phyloP scores from a whole-genome alignment of 2,329 filamentous ascomycete genomes.

The Alternaria ethzedia region DNA sequence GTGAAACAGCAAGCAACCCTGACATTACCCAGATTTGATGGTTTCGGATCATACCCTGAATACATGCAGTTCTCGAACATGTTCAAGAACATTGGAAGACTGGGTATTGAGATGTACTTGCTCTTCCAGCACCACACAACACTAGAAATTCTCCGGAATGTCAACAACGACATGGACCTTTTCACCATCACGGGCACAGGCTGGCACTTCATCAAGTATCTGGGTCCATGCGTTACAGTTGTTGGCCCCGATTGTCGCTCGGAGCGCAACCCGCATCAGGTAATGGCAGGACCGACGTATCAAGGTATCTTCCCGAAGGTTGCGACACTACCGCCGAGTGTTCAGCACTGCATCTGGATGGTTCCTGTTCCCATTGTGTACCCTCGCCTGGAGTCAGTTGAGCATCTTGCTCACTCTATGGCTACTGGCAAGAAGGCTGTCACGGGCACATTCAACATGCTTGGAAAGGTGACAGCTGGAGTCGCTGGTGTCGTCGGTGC shows the following conservation, averaged over 20 bases:
- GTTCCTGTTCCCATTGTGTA: constrained; percentile 89
- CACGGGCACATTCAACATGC: constrained; percentile 93
- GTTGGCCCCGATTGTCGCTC: constrained; percentile 91
- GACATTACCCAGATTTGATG: constrained; percentile 74
- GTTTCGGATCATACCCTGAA: constrained; percentile 94
- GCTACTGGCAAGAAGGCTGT: constrained; percentile 96
- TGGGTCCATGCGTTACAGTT: constrained; percentile 88
- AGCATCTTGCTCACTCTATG: constrained; percentile 88
- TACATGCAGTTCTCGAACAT: constrained; percentile 98
- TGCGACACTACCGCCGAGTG: constrained; percentile 84
- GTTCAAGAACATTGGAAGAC: constrained; percentile 96
- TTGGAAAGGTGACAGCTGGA: constrained; percentile 93
- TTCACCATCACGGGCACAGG: constrained; percentile 97
- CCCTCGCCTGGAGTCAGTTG: constrained; percentile 87
- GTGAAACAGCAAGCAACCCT: not conserved
- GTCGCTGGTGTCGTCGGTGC: constrained; percentile 95
- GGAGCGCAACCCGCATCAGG: constrained; percentile 86
- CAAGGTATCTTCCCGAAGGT: constrained; percentile 97
- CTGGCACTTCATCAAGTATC: constrained; percentile 98
- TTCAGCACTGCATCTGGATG: constrained; percentile 98
- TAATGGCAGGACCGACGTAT: constrained; percentile 95
- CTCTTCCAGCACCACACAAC: constrained; percentile 99
- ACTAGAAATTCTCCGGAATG: constrained; percentile 87
- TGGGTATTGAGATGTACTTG: constrained; percentile 97
- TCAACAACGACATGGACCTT: constrained; percentile 85